Conservation (phyloP, 1,284 basidiomycete genomes). For the Bjerkandera adusta region DNA sequence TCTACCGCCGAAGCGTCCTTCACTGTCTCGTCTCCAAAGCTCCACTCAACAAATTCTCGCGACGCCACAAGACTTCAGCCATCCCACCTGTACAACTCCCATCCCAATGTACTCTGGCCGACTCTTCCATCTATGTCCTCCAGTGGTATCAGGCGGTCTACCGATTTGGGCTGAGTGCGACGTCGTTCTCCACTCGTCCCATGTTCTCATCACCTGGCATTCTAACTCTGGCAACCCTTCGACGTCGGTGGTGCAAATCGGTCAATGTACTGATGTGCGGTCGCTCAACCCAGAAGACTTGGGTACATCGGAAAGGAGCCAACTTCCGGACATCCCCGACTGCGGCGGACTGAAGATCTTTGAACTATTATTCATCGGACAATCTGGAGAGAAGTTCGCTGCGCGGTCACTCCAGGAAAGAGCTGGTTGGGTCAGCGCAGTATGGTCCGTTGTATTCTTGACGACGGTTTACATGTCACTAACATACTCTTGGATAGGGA, state of each 20-base stretch:
- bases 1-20: background rate
- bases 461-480: background rate
- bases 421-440: slow-evolving; percentile 66
- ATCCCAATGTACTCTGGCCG: slow-evolving; percentile 35
- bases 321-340: slow-evolving; percentile 36
- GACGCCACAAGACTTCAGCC: background rate
- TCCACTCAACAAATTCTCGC: background rate
- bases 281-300: slow-evolving; percentile 48
- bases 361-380: slow-evolving; percentile 57
- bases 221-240: slow-evolving; percentile 42
- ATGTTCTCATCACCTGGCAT: slow-evolving; percentile 47
- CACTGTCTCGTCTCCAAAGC: no score
- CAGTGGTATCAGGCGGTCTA: slow-evolving; percentile 25
- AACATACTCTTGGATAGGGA: slow-evolving; percentile 48
- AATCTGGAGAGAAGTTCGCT: slow-evolving; percentile 56
- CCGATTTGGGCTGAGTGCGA: slow-evolving; percentile 56
- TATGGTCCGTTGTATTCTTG: slow-evolving; percentile 51
- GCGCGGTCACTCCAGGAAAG: slow-evolving; percentile 57
- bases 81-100: slow-evolving; percentile 29
- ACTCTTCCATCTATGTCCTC: slow-evolving; percentile 49
- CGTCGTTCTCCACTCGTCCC: slow-evolving; percentile 44
- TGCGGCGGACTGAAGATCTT: slow-evolving; percentile 50
- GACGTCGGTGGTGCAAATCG: slow-evolving; percentile 46
- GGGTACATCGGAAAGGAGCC: slow-evolving; percentile 37
- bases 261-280: slow-evolving; percentile 58